Evolutionary conservation across 2,329 filamentous ascomycete genomes (phyloP), one percentile per base, ranked within the genome.

Genomic region (Coniosporium tulheliwenetii): DNA sequence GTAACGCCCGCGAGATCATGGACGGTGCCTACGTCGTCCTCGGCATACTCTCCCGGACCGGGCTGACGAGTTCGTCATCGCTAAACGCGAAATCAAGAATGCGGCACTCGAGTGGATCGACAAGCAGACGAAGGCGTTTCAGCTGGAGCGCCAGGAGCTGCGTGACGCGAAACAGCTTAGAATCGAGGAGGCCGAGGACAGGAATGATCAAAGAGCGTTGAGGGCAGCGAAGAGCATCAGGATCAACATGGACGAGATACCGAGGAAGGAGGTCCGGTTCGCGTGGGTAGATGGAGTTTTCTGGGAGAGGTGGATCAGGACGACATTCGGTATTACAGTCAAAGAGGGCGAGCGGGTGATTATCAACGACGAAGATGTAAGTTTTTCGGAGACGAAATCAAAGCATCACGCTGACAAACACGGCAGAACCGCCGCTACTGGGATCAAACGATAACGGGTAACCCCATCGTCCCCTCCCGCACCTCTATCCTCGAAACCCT

Each of bases 31-130:
- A 91, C 43, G 89, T 96, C n/a, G 89, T 96, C 1, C 74, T 98
- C 12, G 91, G 83, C 13, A 80, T 98, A 30, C 67, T 98, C 34
- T 85, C 81, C 55, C 76, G 86, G 78, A 85, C 31, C 77, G 87
- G 44, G 69, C 79, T 32, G 83, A 89, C 43, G 78, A 85, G 31
- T 94, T 94, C 58, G 65, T 76, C 39, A 70, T 72, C 42, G 82
- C 84, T 19, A 82, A 84, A 58, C 78, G 81, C 30, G 93, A 98
- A 63, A 78, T 98, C 64, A 96, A 96, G 73, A 89, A 81, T 49
- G 91, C 91, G 1, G 91, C 91, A 8, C 73, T 87, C 45, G 91
- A 96, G 60, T 98, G 91, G 87, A 94, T 96, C 75, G 89, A 96
- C 59, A 91, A 93, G 64, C 85, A 95, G 61, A 81, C 85, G 13